Evolutionary conservation across 1,139 yeast species (phyloP).

Genomic region (Yamadazyma diospyri): DNA sequence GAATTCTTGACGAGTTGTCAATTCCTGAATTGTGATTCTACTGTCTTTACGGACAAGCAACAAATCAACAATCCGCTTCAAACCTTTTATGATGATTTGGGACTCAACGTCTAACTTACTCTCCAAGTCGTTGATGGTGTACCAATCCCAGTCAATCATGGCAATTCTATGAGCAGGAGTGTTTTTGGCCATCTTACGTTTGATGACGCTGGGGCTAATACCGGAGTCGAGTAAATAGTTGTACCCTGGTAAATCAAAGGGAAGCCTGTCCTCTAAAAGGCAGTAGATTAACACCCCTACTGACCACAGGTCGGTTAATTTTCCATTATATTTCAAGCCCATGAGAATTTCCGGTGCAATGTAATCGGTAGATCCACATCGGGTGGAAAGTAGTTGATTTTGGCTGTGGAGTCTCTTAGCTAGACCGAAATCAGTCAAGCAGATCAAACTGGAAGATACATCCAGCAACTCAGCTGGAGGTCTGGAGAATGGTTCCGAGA

Average conservation of each 20-base stretch:
- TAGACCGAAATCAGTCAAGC: constrained; percentile 85
- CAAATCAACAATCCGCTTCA: constrained; percentile 30
- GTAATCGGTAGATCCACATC: constrained; percentile 96
- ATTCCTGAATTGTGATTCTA: constrained; percentile 15
- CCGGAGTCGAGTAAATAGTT: constrained; percentile 30
- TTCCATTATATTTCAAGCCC: constrained; percentile 89
- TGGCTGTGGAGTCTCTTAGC: constrained; percentile 62
- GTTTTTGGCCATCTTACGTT: constrained; percentile 50
- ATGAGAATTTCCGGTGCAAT: constrained; percentile 89
- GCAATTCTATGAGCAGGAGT: constrained; percentile 88
- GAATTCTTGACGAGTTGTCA: constrained; percentile 1
- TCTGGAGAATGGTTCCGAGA: constrained; percentile 4
- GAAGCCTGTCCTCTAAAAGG: constrained; percentile 77
- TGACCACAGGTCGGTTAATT: constrained; percentile 91
- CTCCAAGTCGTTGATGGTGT: constrained; percentile 20
- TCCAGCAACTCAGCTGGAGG: too few species aligned
- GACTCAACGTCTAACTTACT: constrained; percentile 14
- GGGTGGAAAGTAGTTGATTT: constrained; percentile 65
- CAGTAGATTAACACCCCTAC: constrained; percentile 87
- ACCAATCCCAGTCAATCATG: constrained; percentile 91
- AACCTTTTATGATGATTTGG: constrained; percentile 22
- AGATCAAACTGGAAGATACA: constrained; percentile 40
- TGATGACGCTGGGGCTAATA: constrained; percentile 44
- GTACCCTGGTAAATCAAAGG: constrained; percentile 68
- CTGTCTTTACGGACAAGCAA: constrained; percentile 40